phyloP scores from a whole-genome alignment of 176 grass and related monocot species.

The Ampelocalamus luodianensis region DNA sequence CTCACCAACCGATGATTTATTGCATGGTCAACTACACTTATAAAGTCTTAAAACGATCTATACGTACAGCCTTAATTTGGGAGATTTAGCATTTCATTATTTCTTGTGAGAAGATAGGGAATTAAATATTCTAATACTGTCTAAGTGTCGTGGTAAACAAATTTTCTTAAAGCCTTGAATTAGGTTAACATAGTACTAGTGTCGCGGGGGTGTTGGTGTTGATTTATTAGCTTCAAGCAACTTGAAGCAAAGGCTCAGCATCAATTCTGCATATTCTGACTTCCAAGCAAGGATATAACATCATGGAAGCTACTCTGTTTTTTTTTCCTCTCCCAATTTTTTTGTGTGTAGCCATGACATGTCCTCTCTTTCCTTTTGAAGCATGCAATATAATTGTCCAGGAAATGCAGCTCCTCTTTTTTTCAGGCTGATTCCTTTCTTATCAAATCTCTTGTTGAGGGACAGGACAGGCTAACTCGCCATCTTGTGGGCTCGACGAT shows the following conservation, averaged over 20 bases:
- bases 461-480: constrained; percentile 25
- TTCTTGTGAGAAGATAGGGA: neutral
- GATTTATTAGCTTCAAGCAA: constrained; percentile 58
- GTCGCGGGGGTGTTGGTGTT: constrained; percentile 31
- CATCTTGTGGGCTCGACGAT: constrained; percentile 17
- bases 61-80: constrained; percentile 39
- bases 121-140: constrained; percentile 26
- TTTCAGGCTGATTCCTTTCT: constrained; percentile 25
- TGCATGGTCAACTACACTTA: constrained; percentile 45
- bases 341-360: neutral
- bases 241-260: constrained; percentile 49
- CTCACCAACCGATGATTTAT: constrained; percentile 47
- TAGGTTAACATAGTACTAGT: constrained; percentile 13
- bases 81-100: constrained; percentile 35
- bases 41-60: constrained; percentile 24
- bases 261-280: constrained; percentile 8
- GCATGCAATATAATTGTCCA: neutral
- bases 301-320: neutral
- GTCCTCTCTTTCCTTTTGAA: neutral
- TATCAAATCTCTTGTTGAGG: neutral
- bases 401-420: neutral
- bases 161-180: constrained; percentile 30
- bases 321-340: neutral
- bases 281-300: constrained; percentile 42
- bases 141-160: constrained; percentile 12